Evolutionary conservation across 306 rosid species (phyloP), one percentile per base, ranked within the genome.

Genomic region (Malus fusca): DNA sequence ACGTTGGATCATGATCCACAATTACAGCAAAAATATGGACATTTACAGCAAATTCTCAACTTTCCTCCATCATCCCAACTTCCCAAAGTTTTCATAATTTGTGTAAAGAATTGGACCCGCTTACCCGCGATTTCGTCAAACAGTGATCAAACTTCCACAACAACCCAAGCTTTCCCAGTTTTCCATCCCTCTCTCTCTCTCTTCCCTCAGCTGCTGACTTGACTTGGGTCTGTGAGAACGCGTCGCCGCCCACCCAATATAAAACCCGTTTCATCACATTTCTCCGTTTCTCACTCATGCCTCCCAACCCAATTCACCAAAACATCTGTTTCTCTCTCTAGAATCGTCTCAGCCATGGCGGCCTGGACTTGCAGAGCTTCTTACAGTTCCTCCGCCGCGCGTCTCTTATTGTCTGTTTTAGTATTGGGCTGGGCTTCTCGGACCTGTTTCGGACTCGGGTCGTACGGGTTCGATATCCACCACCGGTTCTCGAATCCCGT

Each of bases 401-500:
- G 68, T n/a, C 60, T 75, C 42, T 37, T 68, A 9, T 35, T 58
- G 8, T 12, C 71, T 23, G 18, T 80, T 23, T 43, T 83, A n/a
- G 26, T 75, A 2, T 59, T 83, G 84, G 59, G 59, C 30, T 79
- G 68, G 68, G 79, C 65, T 77, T 79, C 66, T 42, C 56, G 65
- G 13, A 72, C 73, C 8, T 84, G 87, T 56, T 8, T 68, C 11
- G 90, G 84, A n/a, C 80, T 75, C 2, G 86, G 80, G 22, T 64
- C 90, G 0, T 89, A 89, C 55, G 92, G 85, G 18, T 92, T 90
- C 42, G 91, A 81, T 61, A 74, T 95, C 51, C 93, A 92, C 82
- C 97, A 95, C 79, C 69, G 87, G 4, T 90, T 75, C 35, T 92
- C 97, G 5, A 89, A 88, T 75, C 86, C 87, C 62, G 86, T 95